Evolutionary conservation across 2,329 filamentous ascomycete species (phyloP), one percentile per base, ranked within the genome.

Genomic region (Xylariaceae sp.): DNA sequence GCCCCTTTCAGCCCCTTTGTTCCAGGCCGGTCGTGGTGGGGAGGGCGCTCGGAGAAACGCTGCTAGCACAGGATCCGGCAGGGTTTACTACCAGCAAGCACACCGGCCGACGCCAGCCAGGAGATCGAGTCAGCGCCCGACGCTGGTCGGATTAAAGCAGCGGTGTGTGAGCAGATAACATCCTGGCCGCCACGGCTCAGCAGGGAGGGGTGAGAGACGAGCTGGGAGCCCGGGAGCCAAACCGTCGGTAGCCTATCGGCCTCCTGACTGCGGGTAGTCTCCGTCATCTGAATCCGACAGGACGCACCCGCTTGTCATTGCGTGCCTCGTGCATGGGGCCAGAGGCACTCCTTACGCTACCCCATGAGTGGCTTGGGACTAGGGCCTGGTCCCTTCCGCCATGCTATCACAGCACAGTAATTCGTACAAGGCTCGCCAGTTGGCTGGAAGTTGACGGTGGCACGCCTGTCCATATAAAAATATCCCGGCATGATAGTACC

Each of bases 311-410:
- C 47, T 45, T 46, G 45, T n/a, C 40, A 45, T 51, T 52, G 47
- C 46, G 48, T 52, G 50, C 50, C 49, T 51, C 46, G 49, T 48
- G 42, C 40, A n/a, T n/a, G n/a, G n/a, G n/a, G n/a, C n/a, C n/a
- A n/a, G n/a, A n/a, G n/a, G n/a, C n/a, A n/a, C n/a, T n/a, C n/a
- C n/a, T n/a, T n/a, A n/a, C n/a, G n/a, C n/a, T n/a, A n/a, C n/a
- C n/a, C n/a, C n/a, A n/a, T n/a, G n/a, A n/a, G n/a, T n/a, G n/a
- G n/a, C n/a, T n/a, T n/a, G n/a, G n/a, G n/a, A n/a, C n/a, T n/a
- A n/a, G n/a, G n/a, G n/a, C n/a, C n/a, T n/a, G n/a, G n/a, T n/a
- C n/a, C n/a, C n/a, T n/a, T n/a, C n/a, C n/a, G n/a, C n/a, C n/a
- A n/a, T n/a, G n/a, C n/a, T n/a, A n/a, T n/a, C n/a, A n/a, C n/a